Percentiles rank a stretch among this genome's conserved stretches.
phyloP scores from a whole-genome alignment of 2,329 filamentous ascomycete genomes.

The Pseudomassariella vexata region DNA sequence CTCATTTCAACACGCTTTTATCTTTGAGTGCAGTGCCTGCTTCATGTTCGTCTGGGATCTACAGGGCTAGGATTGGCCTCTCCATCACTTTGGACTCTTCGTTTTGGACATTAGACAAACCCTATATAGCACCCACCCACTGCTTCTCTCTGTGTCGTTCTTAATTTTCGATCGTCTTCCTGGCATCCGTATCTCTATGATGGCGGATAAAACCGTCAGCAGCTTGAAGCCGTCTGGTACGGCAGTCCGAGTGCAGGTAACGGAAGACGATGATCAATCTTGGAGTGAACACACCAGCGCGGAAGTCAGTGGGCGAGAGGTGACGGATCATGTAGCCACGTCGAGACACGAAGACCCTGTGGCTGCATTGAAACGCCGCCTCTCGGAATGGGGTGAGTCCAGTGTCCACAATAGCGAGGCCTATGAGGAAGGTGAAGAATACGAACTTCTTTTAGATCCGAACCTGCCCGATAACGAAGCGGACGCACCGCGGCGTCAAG shows the following conservation, averaged over 20 bases:
- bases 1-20: slow-evolving; percentile 5
- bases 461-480: slow-evolving; percentile 42
- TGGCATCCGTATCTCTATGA: slow-evolving; percentile 12
- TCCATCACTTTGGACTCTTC: not conserved
- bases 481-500: slow-evolving; percentile 26
- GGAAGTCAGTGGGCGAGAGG: slow-evolving; percentile 24
- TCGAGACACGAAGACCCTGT: slow-evolving; percentile 14
- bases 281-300: slow-evolving; percentile 19
- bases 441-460: slow-evolving; percentile 52
- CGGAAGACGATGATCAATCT: slow-evolving; percentile 20
- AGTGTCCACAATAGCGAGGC: slow-evolving; percentile 27
- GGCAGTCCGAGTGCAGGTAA: slow-evolving; percentile 13
- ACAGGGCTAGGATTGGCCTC: slow-evolving; percentile 8
- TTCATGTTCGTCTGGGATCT: slow-evolving; percentile 15
- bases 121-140: slow-evolving; percentile 13
- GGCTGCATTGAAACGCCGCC: slow-evolving; percentile 28
- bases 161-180: slow-evolving; percentile 12
- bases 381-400: slow-evolving; percentile 36
- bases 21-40: slow-evolving; percentile 6
- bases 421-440: slow-evolving; percentile 42
- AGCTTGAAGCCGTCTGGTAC: slow-evolving; percentile 27
- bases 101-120: slow-evolving; percentile 10
- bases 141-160: slow-evolving; percentile 7
- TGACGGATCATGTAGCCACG: slow-evolving; percentile 12
- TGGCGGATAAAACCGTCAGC: slow-evolving; percentile 24